Evolutionary conservation across 2,329 filamentous ascomycete species (phyloP).

Genomic region (Alternaria sp.): DNA sequence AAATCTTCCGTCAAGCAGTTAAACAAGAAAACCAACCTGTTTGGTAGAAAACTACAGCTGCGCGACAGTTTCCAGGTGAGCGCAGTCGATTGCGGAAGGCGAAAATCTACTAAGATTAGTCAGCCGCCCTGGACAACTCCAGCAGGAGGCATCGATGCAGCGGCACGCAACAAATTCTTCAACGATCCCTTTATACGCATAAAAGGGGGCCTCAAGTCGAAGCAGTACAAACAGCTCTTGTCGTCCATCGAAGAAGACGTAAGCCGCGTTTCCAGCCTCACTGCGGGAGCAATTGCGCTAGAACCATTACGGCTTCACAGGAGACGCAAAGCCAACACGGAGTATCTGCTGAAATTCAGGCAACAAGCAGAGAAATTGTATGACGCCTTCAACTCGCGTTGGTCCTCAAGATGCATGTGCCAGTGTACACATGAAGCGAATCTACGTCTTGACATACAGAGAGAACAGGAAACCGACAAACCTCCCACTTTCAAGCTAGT

Average conservation of each 20-base stretch:
- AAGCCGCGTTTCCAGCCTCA: background rate
- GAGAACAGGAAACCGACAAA: background rate
- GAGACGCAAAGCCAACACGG: background rate
- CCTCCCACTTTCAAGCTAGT: background rate
- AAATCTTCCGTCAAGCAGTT: background rate
- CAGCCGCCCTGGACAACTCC: background rate
- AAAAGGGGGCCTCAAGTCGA: background rate
- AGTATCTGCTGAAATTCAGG: background rate
- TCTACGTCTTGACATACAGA: background rate
- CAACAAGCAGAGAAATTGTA: background rate
- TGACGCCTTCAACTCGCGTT: background rate
- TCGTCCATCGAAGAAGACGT: background rate
- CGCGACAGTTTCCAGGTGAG: background rate
- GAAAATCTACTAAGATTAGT: background rate
- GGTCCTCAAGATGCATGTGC: background rate
- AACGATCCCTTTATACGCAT: background rate
- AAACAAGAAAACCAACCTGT: background rate
- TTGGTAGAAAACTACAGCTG: background rate
- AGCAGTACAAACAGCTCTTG: background rate
- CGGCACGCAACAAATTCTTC: background rate
- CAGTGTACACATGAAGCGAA: background rate
- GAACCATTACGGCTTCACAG: background rate
- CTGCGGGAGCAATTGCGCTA: background rate
- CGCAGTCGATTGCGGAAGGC: background rate
- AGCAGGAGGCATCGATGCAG: background rate